Percentiles rank a stretch among this genome's conserved stretches.
phyloP scores from a whole-genome alignment of 2,329 filamentous ascomycete species.

The Fusarium torreyae region DNA sequence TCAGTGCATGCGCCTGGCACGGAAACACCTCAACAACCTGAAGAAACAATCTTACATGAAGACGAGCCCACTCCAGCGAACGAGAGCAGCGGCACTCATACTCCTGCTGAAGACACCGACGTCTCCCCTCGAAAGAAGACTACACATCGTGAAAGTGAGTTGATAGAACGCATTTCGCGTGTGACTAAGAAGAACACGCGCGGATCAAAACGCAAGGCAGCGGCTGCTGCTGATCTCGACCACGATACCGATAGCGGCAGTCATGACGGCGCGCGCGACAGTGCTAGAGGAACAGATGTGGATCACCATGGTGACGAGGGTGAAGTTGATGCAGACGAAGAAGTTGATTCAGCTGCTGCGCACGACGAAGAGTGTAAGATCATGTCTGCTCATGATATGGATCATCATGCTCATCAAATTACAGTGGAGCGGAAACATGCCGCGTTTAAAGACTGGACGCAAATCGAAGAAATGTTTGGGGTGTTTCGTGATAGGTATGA shows the following conservation, averaged over 20 bases:
- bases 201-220: conserved; percentile 58
- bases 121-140: conserved; percentile 50
- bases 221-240: conserved; percentile 50
- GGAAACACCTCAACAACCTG: conserved; percentile 48
- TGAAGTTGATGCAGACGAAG: conserved; percentile 72
- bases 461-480: conserved; percentile 90
- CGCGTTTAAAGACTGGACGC: conserved; percentile 83
- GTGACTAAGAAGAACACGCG: conserved; percentile 60
- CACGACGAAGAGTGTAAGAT: conserved; percentile 76
- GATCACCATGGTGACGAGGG: conserved; percentile 67
- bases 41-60: conserved; percentile 53
- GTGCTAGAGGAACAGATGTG: conserved; percentile 59
- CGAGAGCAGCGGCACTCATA: conserved; percentile 57
- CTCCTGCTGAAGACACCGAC: conserved; percentile 64
- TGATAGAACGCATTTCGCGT: conserved; percentile 53
- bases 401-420: conserved; percentile 40
- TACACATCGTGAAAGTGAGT: conserved; percentile 52
- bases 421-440: conserved; percentile 83
- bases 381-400: conserved; percentile 9
- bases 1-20: conserved; percentile 61
- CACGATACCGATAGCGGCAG: conserved; percentile 53
- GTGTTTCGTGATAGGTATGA: conserved; percentile 83
- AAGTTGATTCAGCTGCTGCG: conserved; percentile 70
- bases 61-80: conserved; percentile 57
- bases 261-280: conserved; percentile 53